Evolutionary conservation across 2,329 filamentous ascomycete genomes (phyloP).

Genomic region (Curvularia eragrostidis): DNA sequence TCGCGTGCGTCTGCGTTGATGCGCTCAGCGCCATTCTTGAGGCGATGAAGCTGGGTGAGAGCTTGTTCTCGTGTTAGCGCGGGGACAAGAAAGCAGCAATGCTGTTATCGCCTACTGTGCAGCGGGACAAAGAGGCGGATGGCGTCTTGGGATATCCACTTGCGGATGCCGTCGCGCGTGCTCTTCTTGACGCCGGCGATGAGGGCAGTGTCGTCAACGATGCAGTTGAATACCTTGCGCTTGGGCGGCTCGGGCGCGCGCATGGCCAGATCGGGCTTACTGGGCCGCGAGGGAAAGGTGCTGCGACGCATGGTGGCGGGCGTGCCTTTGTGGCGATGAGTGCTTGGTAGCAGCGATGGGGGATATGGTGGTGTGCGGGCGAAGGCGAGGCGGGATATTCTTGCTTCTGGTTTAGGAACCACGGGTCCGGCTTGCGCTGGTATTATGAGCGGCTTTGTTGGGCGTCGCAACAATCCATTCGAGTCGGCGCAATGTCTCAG

Average conservation of each 20-base stretch:
- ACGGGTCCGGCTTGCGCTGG: conserved; percentile 19
- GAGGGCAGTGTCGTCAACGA: conserved; percentile 60
- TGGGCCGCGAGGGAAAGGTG: conserved; percentile 38
- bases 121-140: conserved; percentile 60
- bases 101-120: conserved; percentile 51
- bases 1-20: conserved; percentile 56
- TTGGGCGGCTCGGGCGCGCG: conserved; percentile 40
- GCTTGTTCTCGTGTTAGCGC: conserved; percentile 46
- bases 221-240: conserved; percentile 61
- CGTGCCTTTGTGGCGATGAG: conserved; percentile 15
- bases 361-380: conserved; percentile 10
- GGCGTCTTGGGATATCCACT: conserved; percentile 58
- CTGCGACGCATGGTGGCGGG: conserved; percentile 41
- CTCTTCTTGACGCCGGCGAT: conserved; percentile 60
- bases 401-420: conserved; percentile 15
- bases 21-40: conserved; percentile 52
- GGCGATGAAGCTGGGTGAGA: conserved; percentile 54
- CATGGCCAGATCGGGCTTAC: conserved; percentile 34
- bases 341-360: conserved; percentile 13
- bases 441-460: conserved; percentile 29
- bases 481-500: conserved; percentile 29
- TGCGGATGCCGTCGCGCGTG: conserved; percentile 59
- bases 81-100: conserved; percentile 6
- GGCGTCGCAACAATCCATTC: conserved; percentile 34
- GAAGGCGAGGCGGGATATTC: conserved; percentile 8